Percentiles rank a stretch among this genome's conserved stretches.
Conservation (phyloP, 306 rosid species). For the Fragaria ananassa region DNA sequence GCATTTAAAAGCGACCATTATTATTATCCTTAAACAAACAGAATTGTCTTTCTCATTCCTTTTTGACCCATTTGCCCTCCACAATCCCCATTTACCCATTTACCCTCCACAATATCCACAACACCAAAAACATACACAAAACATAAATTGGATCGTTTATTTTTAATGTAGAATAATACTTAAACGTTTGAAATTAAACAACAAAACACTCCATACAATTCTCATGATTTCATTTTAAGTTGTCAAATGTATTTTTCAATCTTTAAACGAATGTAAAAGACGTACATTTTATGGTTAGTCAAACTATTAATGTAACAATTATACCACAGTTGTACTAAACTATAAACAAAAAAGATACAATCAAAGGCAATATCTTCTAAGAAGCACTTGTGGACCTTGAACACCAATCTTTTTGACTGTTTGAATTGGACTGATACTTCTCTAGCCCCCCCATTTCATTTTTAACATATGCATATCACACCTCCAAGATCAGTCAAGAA, state of each 20-base stretch:
- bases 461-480: background rate
- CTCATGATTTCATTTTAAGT: no score
- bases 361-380: no score
- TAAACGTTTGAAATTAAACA: no score
- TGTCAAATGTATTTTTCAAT: background rate
- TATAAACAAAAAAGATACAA: background rate
- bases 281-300: background rate
- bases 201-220: no score
- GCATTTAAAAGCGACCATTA: slow-evolving; percentile 34
- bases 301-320: background rate
- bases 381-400: background rate
- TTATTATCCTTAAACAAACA: slow-evolving; percentile 25
- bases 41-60: background rate
- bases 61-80: slow-evolving; percentile 37
- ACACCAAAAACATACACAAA: background rate
- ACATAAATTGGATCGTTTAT: no score
- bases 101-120: slow-evolving; percentile 24
- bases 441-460: background rate
- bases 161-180: no score
- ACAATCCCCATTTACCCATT: slow-evolving; percentile 12
- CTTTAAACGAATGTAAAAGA: background rate
- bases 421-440: background rate
- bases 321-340: background rate
- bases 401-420: background rate
- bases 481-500: background rate